Conservation (phyloP, 257 asterid species). For the Oldenlandia corymbosa region DNA sequence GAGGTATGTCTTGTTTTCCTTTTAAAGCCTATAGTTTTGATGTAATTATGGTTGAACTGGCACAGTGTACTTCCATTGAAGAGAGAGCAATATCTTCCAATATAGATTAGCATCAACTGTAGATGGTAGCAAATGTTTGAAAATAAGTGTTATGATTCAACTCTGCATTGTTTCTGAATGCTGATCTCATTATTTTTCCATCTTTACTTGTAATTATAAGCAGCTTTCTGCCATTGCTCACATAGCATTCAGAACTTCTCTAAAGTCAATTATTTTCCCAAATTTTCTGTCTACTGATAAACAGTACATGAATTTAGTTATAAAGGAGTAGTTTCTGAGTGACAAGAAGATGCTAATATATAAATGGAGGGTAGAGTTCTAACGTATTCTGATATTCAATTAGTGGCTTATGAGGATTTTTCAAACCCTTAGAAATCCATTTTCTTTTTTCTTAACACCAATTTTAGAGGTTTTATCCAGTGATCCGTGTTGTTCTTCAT, state of each 20-base stretch:
- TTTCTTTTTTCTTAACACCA: too few relatives aligned
- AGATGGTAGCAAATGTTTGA: neutral
- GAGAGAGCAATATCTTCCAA: neutral
- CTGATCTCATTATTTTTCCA: too few relatives aligned
- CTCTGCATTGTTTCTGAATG: neutral
- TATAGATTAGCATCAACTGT: neutral
- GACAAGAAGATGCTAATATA: neutral
- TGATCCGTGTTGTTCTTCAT: neutral
- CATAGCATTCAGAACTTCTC: too few relatives aligned
- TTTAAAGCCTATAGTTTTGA: neutral
- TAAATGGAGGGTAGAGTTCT: neutral
- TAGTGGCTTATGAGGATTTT: neutral
- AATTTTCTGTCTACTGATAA: too few relatives aligned
- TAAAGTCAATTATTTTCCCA: too few relatives aligned
- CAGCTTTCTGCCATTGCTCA: too few relatives aligned
- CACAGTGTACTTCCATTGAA: neutral
- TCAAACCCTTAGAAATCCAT: neutral
- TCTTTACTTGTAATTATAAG: too few relatives aligned
- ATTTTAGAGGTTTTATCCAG: too few relatives aligned
- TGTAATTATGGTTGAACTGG: neutral
- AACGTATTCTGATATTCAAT: neutral
- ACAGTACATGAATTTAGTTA: too few relatives aligned
- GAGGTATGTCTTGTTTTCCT: conserved; percentile 48
- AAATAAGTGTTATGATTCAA: neutral
- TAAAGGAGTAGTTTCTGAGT: neutral